Evolutionary conservation across 352 stramenopile genomes (phyloP).

Genomic region (Pythium myriotylum): DNA sequence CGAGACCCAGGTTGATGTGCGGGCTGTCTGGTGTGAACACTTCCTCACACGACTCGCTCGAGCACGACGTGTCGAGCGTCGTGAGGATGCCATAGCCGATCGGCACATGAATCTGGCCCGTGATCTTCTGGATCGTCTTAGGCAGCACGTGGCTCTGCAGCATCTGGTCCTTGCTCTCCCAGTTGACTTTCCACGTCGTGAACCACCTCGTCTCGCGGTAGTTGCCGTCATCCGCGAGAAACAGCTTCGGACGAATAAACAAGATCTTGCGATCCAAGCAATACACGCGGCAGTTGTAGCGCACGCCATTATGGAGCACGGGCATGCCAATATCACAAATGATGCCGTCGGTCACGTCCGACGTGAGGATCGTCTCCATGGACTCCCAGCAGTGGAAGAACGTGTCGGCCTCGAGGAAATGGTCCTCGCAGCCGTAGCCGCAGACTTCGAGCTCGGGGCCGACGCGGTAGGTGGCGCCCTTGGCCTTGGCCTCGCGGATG

Average conservation of each 20-base stretch:
- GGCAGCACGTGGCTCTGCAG: conserved; percentile 82
- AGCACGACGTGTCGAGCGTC: conserved; percentile 86
- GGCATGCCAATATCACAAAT: conserved; percentile 99
- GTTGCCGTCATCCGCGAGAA: conserved; percentile 97
- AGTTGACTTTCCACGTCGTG: conserved; percentile 77
- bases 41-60: conserved; percentile 98
- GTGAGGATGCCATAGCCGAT: conserved; percentile 84
- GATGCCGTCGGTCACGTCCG: conserved; percentile 91
- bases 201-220: conserved; percentile 97
- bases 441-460: conserved; percentile 98
- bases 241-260: conserved; percentile 94
- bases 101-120: conserved; percentile 71
- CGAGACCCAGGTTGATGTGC: conserved; percentile 94
- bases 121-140: conserved; percentile 83
- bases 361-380: conserved; percentile 84
- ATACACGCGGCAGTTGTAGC: conserved; percentile 98
- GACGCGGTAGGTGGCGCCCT: conserved; percentile 91
- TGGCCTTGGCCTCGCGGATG: conserved; percentile 88
- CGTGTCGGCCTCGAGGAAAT: conserved; percentile 98
- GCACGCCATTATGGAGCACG: conserved; percentile 93
- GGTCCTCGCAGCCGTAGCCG: conserved; percentile 99
- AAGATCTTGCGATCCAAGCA: conserved; percentile 94
- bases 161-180: conserved; percentile 39
- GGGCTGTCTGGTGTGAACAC: conserved; percentile 96
- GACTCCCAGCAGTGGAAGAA: conserved; percentile 98